These are phyloP conservation scores for Xylariaceae sp. DNA, from an alignment of 2,329 filamentous ascomycete species.

Conservation along the genomic window DNA sequence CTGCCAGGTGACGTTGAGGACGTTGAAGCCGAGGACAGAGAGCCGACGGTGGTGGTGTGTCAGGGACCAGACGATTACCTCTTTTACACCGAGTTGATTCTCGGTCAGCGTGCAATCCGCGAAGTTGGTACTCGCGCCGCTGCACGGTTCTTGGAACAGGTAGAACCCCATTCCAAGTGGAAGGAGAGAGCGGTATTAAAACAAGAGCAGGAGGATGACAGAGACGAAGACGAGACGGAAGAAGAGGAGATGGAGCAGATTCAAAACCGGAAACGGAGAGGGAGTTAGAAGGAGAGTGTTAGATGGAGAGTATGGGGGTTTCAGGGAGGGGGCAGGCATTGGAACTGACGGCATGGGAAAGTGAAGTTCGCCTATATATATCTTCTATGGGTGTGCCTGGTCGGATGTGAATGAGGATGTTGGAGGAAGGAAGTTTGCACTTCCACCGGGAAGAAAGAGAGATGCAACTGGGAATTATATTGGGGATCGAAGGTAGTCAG, in stretches of 20 bases:
- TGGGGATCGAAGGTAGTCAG: no score
- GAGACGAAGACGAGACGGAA: background rate
- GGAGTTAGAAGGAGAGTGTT: background rate
- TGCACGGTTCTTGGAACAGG: slow-evolving; percentile 20
- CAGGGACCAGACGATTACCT: slow-evolving; percentile 42
- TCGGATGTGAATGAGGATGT: no score
- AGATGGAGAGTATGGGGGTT: background rate
- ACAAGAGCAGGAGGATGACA: background rate
- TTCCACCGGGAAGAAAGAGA: background rate
- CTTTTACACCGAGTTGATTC: slow-evolving; percentile 48
- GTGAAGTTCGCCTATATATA: no score
- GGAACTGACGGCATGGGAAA: no score
- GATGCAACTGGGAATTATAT: background rate
- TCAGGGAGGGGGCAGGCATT: background rate
- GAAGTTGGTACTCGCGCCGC: slow-evolving; percentile 31
- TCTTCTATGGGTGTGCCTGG: no score
- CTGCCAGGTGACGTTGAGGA: slow-evolving; percentile 22
- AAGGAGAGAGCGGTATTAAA: slow-evolving; percentile 7
- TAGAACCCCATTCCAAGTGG: slow-evolving; percentile 21
- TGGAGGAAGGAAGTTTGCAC: background rate
- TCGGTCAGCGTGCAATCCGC: slow-evolving; percentile 36
- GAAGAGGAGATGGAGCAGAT: background rate
- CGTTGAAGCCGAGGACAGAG: slow-evolving; percentile 3
- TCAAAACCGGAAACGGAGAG: background rate
- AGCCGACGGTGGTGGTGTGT: slow-evolving; percentile 33